A percentile compares a stretch with the other conserved stretches of the same genome.
phyloP scores from a whole-genome alignment of 2,329 filamentous ascomycete species.

The Penicillium sclerotigenum region DNA sequence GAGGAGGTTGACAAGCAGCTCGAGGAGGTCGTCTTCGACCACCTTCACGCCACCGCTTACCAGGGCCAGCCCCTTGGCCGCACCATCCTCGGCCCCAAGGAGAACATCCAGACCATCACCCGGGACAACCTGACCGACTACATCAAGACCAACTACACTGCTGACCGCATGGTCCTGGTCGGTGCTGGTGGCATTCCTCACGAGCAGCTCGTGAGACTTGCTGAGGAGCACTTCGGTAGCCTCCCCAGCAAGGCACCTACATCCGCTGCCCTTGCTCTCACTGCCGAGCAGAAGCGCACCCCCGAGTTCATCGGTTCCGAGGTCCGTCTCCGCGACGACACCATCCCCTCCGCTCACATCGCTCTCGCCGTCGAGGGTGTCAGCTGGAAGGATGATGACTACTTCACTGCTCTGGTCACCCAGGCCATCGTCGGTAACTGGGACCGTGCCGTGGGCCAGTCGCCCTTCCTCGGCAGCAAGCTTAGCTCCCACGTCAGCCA shows the following conservation, averaged over 20 bases:
- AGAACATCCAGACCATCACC: constrained; percentile 97
- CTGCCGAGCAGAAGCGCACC: constrained; percentile 75
- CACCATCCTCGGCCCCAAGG: constrained; percentile 93
- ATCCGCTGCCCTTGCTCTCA: constrained; percentile 67
- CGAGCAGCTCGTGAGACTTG: constrained; percentile 88
- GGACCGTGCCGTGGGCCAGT: constrained; percentile 98
- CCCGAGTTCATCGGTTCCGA: constrained; percentile 97
- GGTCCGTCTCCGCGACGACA: constrained; percentile 92
- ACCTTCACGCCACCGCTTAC: constrained; percentile 97
- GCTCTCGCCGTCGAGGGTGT: constrained; percentile 98
- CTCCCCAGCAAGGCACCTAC: constrained; percentile 74
- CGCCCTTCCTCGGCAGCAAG: constrained; percentile 96
- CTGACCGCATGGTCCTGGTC: constrained; percentile 98
- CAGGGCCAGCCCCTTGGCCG: constrained; percentile 93
- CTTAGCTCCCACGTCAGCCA: constrained; percentile 92
- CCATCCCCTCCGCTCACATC: constrained; percentile 92
- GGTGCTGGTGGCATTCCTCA: constrained; percentile 92
- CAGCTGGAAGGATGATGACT: constrained; percentile 98
- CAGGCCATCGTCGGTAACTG: constrained; percentile 99
- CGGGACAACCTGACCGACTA: constrained; percentile 88
- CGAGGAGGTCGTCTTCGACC: constrained; percentile 99
- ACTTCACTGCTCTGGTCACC: constrained; percentile 95
- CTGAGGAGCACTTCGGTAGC: constrained; percentile 88
- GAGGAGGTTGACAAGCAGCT: constrained; percentile 99
- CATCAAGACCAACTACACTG: constrained; percentile 99